Base-by-base conservation (phyloP, 805 yeast genomes). In the Suhomyces sp. region DNA sequence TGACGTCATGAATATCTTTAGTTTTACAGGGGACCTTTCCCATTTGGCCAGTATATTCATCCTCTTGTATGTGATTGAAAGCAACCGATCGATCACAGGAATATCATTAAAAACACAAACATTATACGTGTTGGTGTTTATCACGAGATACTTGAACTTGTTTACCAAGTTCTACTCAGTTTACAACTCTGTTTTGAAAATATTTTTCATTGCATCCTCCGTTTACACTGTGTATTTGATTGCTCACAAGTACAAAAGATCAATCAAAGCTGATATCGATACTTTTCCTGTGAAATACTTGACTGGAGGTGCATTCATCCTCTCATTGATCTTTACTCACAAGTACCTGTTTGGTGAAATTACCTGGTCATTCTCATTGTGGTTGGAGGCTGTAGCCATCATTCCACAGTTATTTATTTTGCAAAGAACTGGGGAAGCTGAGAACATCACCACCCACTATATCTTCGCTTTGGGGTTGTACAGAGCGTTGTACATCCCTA, bases 321-420 rank as follows among this genome's bases (percentile, higher is more conserved):
- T 68, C 18, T 50, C 78, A 40, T 60, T 88, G 28, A 50, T 88
- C 5, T 81, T 87, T 65, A 80, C 86, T 34, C 73, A 77, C 56
- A 73, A 76, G 34, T 88, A 79, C 60, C 63, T 81, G 0, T 25
- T 78, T 9, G 42, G 72, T 9, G 95, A 86, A 51, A 52, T 86
- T 7, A 44, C 80, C 21, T 93, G 98, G 98, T 72, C 93, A 15
- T 93, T 88, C 53, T 80, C 91, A 11, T 64, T 88, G 33, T 93
- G 98, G 97, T 72, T 93, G 35, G 98, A 93, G 61, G 74, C 91
- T 28, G 84, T 86, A 21, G 95, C 96, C 8, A 88, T 93, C 37
- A 63, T 93, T 40, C 98, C 98, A 4, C 98, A 93, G 63, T 68
- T 93, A 56, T 88, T 83, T 59, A 77, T 93, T 77, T 70, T 93